These are phyloP conservation scores for Cladobotryum mycophilum DNA, from an alignment of 2,329 filamentous ascomycete species.

Conservation along the genomic window DNA sequence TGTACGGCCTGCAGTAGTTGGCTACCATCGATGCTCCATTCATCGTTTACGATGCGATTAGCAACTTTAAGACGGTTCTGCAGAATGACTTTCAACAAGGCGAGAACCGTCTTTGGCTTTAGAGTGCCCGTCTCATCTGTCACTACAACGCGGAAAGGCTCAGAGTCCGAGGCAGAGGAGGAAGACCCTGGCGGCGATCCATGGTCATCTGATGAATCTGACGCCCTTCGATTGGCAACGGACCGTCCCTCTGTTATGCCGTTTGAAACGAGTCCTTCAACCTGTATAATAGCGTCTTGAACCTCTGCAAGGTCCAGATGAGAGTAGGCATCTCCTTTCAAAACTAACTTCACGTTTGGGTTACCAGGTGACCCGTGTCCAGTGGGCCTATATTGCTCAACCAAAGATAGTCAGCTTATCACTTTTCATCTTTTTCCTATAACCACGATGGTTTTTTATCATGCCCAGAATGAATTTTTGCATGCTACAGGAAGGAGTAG, in stretches of 20 bases:
- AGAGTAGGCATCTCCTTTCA: slow-evolving; percentile 22
- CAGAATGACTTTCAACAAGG: slow-evolving; percentile 24
- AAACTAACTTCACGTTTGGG: slow-evolving; percentile 6
- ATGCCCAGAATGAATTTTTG: background rate
- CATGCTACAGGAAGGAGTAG: slow-evolving; percentile 4
- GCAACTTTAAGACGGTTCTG: slow-evolving; percentile 24
- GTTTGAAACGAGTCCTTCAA: slow-evolving; percentile 18
- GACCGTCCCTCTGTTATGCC: background rate
- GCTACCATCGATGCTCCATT: slow-evolving; percentile 23
- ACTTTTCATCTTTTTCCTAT: background rate
- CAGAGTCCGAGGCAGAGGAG: background rate
- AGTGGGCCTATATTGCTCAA: slow-evolving; percentile 3
- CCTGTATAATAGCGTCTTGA: slow-evolving; percentile 28
- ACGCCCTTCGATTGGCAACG: background rate
- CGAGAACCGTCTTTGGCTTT: slow-evolving; percentile 21
- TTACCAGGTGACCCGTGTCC: slow-evolving; percentile 3
- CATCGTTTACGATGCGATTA: slow-evolving; percentile 25
- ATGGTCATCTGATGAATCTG: slow-evolving; percentile 8
- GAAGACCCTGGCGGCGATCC: slow-evolving; percentile 3
- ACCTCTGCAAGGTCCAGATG: slow-evolving; percentile 31
- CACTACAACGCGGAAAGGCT: slow-evolving; percentile 18
- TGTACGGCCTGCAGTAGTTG: slow-evolving; percentile 20
- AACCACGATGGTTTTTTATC: background rate
- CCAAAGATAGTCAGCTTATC: slow-evolving; percentile 7
- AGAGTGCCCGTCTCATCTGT: slow-evolving; percentile 20